Conservation (phyloP, 139 green algal species). For the Marvania coccoides region DNA sequence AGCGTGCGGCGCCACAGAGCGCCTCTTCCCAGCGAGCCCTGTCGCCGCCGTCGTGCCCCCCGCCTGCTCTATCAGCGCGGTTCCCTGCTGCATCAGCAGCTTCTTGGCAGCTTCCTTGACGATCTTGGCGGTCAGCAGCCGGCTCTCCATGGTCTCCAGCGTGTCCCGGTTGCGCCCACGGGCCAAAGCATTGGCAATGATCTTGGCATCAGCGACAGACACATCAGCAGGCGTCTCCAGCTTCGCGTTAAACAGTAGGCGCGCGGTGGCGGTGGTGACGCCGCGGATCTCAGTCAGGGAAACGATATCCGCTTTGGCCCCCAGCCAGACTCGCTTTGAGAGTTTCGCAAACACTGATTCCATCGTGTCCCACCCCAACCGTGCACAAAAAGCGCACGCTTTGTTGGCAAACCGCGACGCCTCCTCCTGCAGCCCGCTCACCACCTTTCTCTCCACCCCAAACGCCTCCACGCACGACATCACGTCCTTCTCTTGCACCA, state of each 20-base stretch:
- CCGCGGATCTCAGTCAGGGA: background rate
- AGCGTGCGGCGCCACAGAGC: no score
- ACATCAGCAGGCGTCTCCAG: background rate
- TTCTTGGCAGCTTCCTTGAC: conserved; percentile 15
- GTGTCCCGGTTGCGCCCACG: conserved; percentile 44
- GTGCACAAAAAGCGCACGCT: conserved; percentile 69
- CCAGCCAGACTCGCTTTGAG: background rate
- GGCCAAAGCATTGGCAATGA: background rate
- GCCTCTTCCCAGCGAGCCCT: no score
- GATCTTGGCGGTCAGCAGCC: conserved; percentile 30
- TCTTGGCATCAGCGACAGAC: background rate
- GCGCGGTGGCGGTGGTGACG: background rate
- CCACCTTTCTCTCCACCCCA: no score
- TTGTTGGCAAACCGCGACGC: conserved; percentile 53
- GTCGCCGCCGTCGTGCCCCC: no score
- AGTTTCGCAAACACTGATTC: conserved; percentile 69
- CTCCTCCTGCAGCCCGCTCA: conserved; percentile 18
- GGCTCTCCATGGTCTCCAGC: conserved; percentile 38
- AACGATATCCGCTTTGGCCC: conserved; percentile 1
- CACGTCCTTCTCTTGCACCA: no score
- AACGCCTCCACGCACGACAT: no score
- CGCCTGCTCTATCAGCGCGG: background rate
- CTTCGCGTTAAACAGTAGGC: background rate
- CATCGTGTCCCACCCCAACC: conserved; percentile 60
- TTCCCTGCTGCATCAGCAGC: no score